phyloP scores from a whole-genome alignment of 331 rosid species.

The Quercus lobata region DNA sequence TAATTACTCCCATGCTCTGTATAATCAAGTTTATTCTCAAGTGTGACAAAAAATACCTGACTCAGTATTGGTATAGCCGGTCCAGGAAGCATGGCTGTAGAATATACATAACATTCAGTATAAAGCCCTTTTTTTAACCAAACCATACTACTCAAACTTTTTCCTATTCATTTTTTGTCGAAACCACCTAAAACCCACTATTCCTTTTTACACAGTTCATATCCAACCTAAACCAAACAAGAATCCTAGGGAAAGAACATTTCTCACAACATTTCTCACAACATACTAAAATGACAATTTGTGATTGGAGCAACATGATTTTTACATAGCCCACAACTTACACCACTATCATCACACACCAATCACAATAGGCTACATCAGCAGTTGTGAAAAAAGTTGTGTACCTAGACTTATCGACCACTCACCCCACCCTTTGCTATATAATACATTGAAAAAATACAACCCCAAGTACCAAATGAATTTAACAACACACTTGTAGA shows the following conservation, averaged over 20 bases:
- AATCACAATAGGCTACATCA: no score
- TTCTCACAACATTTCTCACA: no score
- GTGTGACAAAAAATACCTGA: conserved; percentile 53
- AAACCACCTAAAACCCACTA: conserved; percentile 3
- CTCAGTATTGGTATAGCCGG: conserved; percentile 89
- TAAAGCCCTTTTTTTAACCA: conserved; percentile 16
- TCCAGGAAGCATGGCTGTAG: conserved; percentile 96
- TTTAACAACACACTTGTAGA: neutral
- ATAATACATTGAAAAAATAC: neutral
- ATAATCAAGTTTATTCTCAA: neutral
- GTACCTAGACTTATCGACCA: no score
- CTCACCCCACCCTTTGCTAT: neutral
- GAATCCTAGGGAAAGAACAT: no score
- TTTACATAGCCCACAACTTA: no score
- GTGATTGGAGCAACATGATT: no score
- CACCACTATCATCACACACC: no score
- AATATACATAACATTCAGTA: conserved; percentile 49
- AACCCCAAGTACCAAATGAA: neutral
- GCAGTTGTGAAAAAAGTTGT: no score
- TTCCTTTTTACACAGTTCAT: neutral
- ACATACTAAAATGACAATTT: no score
- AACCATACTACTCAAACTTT: neutral
- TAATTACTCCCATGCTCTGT: no score
- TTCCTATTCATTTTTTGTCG: conserved; percentile 3
- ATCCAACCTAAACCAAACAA: conserved; percentile 7